These are phyloP conservation scores for Moringa oleifera DNA, from an alignment of 345 rosid species.

Conservation along the genomic window DNA sequence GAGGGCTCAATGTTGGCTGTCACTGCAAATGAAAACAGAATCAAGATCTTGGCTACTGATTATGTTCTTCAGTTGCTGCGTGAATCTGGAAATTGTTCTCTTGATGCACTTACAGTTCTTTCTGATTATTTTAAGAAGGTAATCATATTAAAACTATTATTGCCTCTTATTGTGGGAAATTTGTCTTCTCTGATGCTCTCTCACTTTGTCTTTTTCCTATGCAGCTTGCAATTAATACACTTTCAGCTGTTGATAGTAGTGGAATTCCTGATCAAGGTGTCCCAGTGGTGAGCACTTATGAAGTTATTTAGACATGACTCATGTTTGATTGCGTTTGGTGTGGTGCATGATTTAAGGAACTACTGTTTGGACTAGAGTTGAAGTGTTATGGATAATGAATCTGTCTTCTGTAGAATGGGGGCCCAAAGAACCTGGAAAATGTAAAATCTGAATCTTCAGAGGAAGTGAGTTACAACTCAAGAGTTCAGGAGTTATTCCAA, in stretches of 20 bases:
- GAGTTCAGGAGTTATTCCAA: slow-evolving; percentile 90
- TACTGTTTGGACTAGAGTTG: no score
- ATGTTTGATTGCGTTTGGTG: no score
- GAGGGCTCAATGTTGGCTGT: slow-evolving; percentile 89
- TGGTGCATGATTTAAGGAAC: no score
- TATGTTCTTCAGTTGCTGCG: slow-evolving; percentile 67
- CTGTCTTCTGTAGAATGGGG: slow-evolving; percentile 83
- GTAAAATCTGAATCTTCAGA: slow-evolving; percentile 94
- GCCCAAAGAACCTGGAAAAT: slow-evolving; percentile 72
- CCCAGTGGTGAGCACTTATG: no score
- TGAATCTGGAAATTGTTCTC: slow-evolving; percentile 55
- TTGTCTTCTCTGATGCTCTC: no score
- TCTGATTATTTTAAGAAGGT: slow-evolving; percentile 32
- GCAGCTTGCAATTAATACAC: slow-evolving; percentile 70
- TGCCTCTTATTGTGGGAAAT: no score
- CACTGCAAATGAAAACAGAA: slow-evolving; percentile 73
- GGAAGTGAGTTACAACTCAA: slow-evolving; percentile 56
- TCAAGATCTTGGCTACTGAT: slow-evolving; percentile 67
- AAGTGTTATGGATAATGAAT: slow-evolving; percentile 5
- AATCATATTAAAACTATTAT: not conserved
- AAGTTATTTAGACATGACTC: no score
- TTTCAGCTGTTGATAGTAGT: slow-evolving; percentile 29
- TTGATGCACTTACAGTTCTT: slow-evolving; percentile 34
- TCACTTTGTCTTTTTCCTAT: slow-evolving; percentile 14
- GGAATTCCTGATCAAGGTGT: slow-evolving; percentile 32